Base-by-base conservation (phyloP, 2,329 filamentous ascomycete species). In the Aureobasidium subglaciale region DNA sequence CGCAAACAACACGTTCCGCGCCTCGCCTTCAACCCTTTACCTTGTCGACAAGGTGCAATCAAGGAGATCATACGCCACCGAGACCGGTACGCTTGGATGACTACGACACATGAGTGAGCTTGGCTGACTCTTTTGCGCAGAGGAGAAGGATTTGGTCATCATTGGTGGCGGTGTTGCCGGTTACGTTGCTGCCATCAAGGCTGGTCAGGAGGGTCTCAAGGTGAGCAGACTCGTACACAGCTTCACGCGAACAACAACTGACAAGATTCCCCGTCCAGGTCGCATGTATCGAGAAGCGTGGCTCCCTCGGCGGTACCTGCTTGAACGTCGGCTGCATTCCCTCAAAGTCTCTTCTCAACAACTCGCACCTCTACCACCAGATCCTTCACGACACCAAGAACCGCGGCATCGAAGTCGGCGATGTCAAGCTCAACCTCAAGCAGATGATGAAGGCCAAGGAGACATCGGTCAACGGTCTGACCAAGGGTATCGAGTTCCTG, bases 401-500 rank as follows among this genome's bases (percentile, higher is more conserved):
- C 75, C 90, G 93, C 72, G 93, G 93, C 71, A 99, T 99, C 72
- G 92, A 97, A 70, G 93, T 99, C 65, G 86, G 88, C 70, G 90
- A 96, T 76, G 92, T 99, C 69, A 95, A 95, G 75, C 86, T 99
- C 70, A 96, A 99, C 80, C 82, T 99, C 42, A 75, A 79, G 67
- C 86, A 93, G 73, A 90, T 99, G 84, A 96, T 99, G 91, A 95
- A 96, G 79, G 91, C 93, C 58, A 99, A 99, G 79, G 92, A 99
- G 52, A 87, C 84, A 32, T 95, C 93, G 52, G 93, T 99, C 60
- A 74, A 78, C 37, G 84, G 90, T 48, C 78, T 99, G 63, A 99
- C 93, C 63, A 97, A 97, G 80, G 93, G 93, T 72, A 88, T 99
- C 63, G 93, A 99, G 75, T 99, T 92, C 72, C 80, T 99, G 61